These are phyloP conservation scores for Rosa chinensis DNA, from an alignment of 306 rosid species.

Conservation along the genomic window DNA sequence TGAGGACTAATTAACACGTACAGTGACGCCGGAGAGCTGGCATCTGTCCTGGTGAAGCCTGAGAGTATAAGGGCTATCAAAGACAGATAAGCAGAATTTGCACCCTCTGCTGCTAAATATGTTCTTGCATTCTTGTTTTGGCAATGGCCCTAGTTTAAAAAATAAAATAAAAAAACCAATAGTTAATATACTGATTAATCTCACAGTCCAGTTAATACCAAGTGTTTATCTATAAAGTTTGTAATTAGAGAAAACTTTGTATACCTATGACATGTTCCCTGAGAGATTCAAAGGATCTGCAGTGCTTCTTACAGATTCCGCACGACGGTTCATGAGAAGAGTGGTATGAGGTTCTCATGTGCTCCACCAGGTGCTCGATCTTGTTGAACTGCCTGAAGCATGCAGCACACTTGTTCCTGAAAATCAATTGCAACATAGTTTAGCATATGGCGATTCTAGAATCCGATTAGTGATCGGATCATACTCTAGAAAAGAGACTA, in stretches of 20 bases:
- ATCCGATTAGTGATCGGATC: neutral
- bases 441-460: neutral
- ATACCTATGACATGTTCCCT: constrained; percentile 92
- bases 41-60: constrained; percentile 82
- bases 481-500: constrained; percentile 13
- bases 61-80: constrained; percentile 74
- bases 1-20: constrained; percentile 26
- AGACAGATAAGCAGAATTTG: constrained; percentile 76
- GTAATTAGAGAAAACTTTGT: neutral
- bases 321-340: constrained; percentile 90
- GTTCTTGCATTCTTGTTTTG: constrained; percentile 85
- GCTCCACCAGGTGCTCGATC: constrained; percentile 93
- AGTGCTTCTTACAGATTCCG: constrained; percentile 84
- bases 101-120: constrained; percentile 74
- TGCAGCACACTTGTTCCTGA: constrained; percentile 95
- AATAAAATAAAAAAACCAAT: neutral
- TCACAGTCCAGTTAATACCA: neutral
- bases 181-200: neutral
- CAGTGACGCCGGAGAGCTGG: constrained; percentile 50
- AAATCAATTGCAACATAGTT: neutral
- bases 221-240: neutral
- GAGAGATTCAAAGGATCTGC: constrained; percentile 92
- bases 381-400: constrained; percentile 88
- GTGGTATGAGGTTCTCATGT: constrained; percentile 90
- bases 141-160: constrained; percentile 63